Percentiles rank a stretch among this genome's conserved stretches.
These are phyloP conservation scores for Panicum virgatum DNA, from an alignment of 202 grass and related monocot species.

Conservation along the genomic window DNA sequence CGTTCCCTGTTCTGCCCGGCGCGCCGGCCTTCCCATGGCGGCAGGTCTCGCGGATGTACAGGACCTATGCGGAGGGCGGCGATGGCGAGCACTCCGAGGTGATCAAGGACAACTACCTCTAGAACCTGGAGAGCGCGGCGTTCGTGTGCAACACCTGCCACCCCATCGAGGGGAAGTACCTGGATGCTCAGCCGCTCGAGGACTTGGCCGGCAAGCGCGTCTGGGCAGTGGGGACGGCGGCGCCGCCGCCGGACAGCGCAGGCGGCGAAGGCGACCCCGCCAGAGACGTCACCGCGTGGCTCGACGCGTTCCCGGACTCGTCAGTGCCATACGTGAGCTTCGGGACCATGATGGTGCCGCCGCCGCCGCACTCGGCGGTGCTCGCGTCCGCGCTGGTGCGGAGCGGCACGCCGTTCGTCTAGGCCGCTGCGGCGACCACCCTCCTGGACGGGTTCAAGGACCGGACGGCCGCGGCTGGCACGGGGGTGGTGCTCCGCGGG, in stretches of 20 bases:
- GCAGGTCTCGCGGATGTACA: conserved; percentile 41
- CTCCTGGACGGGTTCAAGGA: conserved; percentile 43
- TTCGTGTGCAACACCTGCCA: conserved; percentile 56
- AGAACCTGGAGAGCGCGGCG: conserved; percentile 49
- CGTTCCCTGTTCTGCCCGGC: conserved; percentile 28
- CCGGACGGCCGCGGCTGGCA: not conserved
- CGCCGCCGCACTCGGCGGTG: conserved; percentile 32
- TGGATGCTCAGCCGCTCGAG: conserved; percentile 23
- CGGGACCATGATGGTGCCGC: conserved; percentile 34
- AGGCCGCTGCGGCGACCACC: conserved; percentile 18
- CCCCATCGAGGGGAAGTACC: conserved; percentile 38
- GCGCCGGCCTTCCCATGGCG: conserved; percentile 42
- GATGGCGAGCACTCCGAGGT: conserved; percentile 32
- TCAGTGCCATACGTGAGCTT: conserved; percentile 55
- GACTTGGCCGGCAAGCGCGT: conserved; percentile 38
- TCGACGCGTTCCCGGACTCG: conserved; percentile 37
- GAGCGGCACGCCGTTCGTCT: conserved; percentile 54
- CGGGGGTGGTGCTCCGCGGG: conserved; percentile 50
- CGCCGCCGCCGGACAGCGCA: not conserved
- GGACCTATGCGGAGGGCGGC: conserved; percentile 28
- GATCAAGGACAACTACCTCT: conserved; percentile 42
- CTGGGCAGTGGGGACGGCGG: conserved; percentile 48
- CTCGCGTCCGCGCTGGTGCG: conserved; percentile 42
- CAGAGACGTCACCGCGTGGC: conserved; percentile 26
- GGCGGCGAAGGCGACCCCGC: not conserved